Percentiles rank a stretch among this genome's conserved stretches.
Conservation (phyloP, 73 alveolate species). For the Tetrahymena borealis region DNA sequence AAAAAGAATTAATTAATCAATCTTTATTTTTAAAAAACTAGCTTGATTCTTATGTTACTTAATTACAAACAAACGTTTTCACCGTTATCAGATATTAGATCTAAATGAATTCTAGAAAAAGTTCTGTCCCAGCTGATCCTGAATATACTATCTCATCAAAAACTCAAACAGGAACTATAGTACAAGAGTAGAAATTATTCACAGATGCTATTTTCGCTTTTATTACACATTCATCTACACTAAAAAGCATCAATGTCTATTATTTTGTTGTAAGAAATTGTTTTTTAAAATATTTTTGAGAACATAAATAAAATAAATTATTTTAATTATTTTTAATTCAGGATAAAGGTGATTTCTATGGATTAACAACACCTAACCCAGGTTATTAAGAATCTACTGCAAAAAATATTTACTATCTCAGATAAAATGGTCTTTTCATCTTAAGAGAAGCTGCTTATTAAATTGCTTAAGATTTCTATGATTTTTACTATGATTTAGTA, state of each 20-base stretch:
- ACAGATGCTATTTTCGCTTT: background rate
- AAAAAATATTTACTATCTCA: slow-evolving; percentile 24
- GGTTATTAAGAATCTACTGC: background rate
- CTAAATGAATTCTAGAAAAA: background rate
- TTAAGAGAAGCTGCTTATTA: slow-evolving; percentile 27
- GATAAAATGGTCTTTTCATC: slow-evolving; percentile 24
- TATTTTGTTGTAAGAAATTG: background rate
- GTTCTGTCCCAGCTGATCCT: background rate
- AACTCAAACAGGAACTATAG: background rate
- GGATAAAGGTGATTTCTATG: background rate
- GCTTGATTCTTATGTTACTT: background rate
- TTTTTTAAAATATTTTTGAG: too few species aligned
- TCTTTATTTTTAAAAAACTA: too few species aligned
- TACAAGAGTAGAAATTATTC: background rate
- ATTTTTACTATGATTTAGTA: slow-evolving; percentile 15
- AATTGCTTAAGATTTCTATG: slow-evolving; percentile 17
- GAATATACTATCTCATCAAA: background rate
- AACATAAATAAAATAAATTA: too few species aligned
- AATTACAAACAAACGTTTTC: background rate
- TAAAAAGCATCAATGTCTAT: background rate
- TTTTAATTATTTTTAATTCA: too few species aligned
- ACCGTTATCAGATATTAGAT: background rate
- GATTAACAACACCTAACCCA: background rate
- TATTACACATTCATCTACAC: background rate
- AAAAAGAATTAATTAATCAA: too few species aligned